Evolutionary conservation across 768 basidiomycete species (phyloP), one percentile per base, ranked within the genome.

Genomic region (Omphalotus guepiniiformis): DNA sequence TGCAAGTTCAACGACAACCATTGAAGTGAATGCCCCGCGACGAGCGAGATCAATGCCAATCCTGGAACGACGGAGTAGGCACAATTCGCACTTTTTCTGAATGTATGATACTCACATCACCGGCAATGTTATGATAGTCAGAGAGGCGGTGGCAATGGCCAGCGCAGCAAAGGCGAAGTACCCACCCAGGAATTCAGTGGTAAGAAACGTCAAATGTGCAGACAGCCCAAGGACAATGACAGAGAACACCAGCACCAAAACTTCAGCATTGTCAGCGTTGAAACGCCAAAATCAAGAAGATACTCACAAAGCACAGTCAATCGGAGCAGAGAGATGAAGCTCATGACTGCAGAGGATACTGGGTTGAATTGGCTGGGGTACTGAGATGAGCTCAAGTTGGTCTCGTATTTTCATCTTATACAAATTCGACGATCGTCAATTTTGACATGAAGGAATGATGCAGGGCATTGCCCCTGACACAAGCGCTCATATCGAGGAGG

Each of bases 201-300:
- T 50, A 21, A 50, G 26, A 21, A 28, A 47, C 16, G 30, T 36
- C 15, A 55, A 35, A 27, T 44, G 54, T 40, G 51, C 51, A 26
- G 44, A 48, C 29, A 55, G 22, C 6, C 54, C 56, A n/a, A 58
- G 25, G 16, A 65, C 53, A 42, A 70, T 60, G 36, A 63, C 43
- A 12, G 68, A 52, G 48, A 66, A 61, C 11, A 63, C 27, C 16
- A 48, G 21, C n/a, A n/a, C n/a, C n/a, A n/a, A 38, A 5, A 58
- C 51, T n/a, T n/a, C n/a, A n/a, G n/a, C n/a, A n/a, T n/a, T n/a
- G n/a, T n/a, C n/a, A n/a, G n/a, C n/a, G n/a, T n/a, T n/a, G n/a
- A n/a, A n/a, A n/a, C n/a, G n/a, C n/a, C n/a, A n/a, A n/a, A n/a
- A n/a, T n/a, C n/a, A n/a, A n/a, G n/a, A n/a, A n/a, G n/a, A n/a